Evolutionary conservation across 805 yeast genomes (phyloP).

Genomic region (Candida rishiriensis): DNA sequence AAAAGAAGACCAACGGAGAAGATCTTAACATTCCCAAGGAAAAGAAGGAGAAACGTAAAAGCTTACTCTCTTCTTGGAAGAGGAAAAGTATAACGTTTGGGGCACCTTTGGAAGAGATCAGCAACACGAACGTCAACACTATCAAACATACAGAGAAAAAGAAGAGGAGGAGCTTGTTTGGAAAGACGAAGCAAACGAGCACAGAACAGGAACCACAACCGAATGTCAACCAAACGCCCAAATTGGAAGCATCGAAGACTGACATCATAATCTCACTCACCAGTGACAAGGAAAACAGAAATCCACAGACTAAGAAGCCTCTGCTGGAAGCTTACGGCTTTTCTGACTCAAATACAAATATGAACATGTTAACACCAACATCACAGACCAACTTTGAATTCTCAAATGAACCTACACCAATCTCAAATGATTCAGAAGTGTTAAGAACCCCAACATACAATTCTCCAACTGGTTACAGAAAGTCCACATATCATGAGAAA

Average conservation of each 20-base stretch:
- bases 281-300: neutral
- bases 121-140: neutral
- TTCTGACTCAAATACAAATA: conserved; percentile 1
- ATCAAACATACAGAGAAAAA: conserved; percentile 1
- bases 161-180: conserved; percentile 10
- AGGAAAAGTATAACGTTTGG: conserved; percentile 23
- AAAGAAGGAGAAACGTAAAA: conserved; percentile 24
- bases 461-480: conserved; percentile 11
- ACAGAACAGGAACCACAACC: neutral
- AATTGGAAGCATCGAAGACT: neutral
- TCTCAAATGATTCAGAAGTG: neutral
- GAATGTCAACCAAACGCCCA: neutral
- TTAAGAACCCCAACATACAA: conserved; percentile 11
- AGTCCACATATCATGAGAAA: conserved; percentile 8
- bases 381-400: conserved; percentile 7
- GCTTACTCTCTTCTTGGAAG: conserved; percentile 29
- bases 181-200: conserved; percentile 9
- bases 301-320: conserved; percentile 3
- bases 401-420: conserved; percentile 4
- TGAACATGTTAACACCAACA: neutral
- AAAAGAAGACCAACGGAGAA: conserved; percentile 6
- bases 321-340: conserved; percentile 23
- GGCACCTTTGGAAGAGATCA: conserved; percentile 10
- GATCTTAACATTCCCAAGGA: conserved; percentile 2
- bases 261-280: neutral